Base-by-base conservation (phyloP, 2,329 filamentous ascomycete species). In the Botrytis sinoallii region DNA sequence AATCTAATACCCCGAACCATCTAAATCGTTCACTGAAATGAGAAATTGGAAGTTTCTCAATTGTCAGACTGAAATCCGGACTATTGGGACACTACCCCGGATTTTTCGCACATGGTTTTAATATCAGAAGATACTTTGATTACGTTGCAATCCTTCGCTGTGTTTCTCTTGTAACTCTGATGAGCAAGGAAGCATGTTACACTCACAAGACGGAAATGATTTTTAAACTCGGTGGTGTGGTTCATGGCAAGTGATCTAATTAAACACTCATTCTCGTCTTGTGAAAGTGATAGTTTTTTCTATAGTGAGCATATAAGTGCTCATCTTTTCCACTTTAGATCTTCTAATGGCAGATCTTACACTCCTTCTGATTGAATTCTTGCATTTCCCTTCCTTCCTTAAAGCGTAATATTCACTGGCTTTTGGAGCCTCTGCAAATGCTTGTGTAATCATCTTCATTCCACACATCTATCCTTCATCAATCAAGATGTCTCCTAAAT, bases 61-160 rank as follows among this genome's bases (percentile, higher is more conserved):
- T 57, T 55, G 52, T 29, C 16, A 18, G n/a, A 57, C 52, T 57
- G 14, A 29, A 29, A 16, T 57, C 52, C 52, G 52, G 52, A 57
- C 52, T 57, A 57, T 57, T 57, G 48, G 35, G 7, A 22, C 29
- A 55, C 29, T 44, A 66, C n/a, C 70, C 60, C 20, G 16, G 70
- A 20, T 40, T 66, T 66, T 64, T 59, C 70, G 35, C 46, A 66
- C 70, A 72, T 72, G 70, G 29, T 42, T 72, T 66, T 57, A 7
- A 40, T 38, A 66, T 72, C 70, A 72, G 70, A 46, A 66, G 70
- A 57, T 72, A 42, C 61, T n/a, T n/a, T 22, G 46, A 57, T 72
- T 67, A 72, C 60, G 60, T 72, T 38, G 9, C 70, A 66, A 25
- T 29, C 16, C n/a, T 8, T 57, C 14, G 38, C 20, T 38, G 60